Percentiles rank a stretch among this genome's conserved stretches.
phyloP scores from a whole-genome alignment of 2,329 filamentous ascomycete species.

The Byssothecium circinans region DNA sequence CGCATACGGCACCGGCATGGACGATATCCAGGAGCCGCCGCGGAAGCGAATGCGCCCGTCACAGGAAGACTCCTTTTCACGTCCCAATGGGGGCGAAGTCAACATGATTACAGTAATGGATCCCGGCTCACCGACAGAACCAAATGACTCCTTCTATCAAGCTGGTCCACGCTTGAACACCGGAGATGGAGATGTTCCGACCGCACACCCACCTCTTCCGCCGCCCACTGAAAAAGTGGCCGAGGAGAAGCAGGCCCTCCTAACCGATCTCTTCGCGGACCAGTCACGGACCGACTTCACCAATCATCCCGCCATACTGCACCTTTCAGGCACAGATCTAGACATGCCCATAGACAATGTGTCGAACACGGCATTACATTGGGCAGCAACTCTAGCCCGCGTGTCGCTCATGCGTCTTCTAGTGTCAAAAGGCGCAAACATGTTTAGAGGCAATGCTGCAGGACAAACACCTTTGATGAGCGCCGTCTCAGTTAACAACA shows the following conservation, averaged over 20 bases:
- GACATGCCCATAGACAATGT: slow-evolving; percentile 91
- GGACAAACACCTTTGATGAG: slow-evolving; percentile 94
- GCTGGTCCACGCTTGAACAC: slow-evolving; percentile 49
- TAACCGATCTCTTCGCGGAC: slow-evolving; percentile 65
- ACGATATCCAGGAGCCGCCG: slow-evolving; percentile 71
- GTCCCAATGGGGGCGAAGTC: slow-evolving; percentile 54
- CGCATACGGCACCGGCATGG: slow-evolving; percentile 62
- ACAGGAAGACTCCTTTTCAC: slow-evolving; percentile 44
- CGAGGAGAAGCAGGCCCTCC: slow-evolving; percentile 80
- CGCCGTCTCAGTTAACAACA: slow-evolving; percentile 90
- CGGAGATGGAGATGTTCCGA: slow-evolving; percentile 56
- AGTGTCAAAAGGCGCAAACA: slow-evolving; percentile 81
- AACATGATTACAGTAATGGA: slow-evolving; percentile 57
- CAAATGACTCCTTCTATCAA: slow-evolving; percentile 72
- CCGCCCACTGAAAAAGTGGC: slow-evolving; percentile 63
- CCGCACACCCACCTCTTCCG: slow-evolving; percentile 66
- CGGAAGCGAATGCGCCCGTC: slow-evolving; percentile 69
- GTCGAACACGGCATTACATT: slow-evolving; percentile 88
- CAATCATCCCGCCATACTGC: slow-evolving; percentile 74
- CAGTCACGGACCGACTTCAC: slow-evolving; percentile 68
- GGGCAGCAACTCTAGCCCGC: slow-evolving; percentile 90
- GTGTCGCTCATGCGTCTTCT: slow-evolving; percentile 79
- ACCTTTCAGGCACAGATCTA: slow-evolving; percentile 76
- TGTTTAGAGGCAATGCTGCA: slow-evolving; percentile 82
- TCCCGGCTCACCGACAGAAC: slow-evolving; percentile 69